Evolutionary conservation across 495 filamentous ascomycete genomes (phyloP).

Genomic region (Xylaria intraflava): DNA sequence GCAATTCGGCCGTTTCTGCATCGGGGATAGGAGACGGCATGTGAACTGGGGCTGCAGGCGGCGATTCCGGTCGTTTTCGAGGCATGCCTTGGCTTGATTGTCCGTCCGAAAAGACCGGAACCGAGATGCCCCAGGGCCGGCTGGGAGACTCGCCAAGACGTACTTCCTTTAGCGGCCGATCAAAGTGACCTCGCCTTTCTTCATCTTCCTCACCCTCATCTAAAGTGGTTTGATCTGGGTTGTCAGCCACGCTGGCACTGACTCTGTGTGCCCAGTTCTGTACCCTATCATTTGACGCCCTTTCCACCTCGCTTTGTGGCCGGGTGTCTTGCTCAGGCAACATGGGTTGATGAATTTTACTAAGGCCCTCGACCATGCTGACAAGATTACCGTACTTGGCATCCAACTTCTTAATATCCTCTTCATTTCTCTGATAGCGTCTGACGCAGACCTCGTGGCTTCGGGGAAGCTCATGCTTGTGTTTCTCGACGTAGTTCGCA

Average conservation of each 20-base stretch:
- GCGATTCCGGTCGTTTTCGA: conserved; percentile 31
- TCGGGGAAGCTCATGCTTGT: conserved; percentile 86
- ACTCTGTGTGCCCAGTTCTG: conserved; percentile 76
- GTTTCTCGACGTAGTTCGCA: conserved; percentile 78
- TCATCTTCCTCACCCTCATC: conserved; percentile 36
- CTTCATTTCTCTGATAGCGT: conserved; percentile 75
- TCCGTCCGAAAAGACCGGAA: conserved; percentile 50
- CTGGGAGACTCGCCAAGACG: conserved; percentile 84
- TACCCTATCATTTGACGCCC: conserved; percentile 55
- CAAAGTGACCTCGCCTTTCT: conserved; percentile 59
- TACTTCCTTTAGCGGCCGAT: conserved; percentile 73
- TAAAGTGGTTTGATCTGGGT: conserved; percentile 27
- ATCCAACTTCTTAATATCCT: conserved; percentile 75
- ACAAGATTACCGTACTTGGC: conserved; percentile 85
- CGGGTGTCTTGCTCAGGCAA: conserved; percentile 56
- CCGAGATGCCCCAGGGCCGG: conserved; percentile 81
- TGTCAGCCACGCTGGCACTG: conserved; percentile 32
- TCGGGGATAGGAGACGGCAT: conserved; percentile 25
- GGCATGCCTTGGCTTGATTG: conserved; percentile 20
- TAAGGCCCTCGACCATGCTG: conserved; percentile 83
- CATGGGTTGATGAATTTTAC: conserved; percentile 74
- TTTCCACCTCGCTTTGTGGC: conserved; percentile 38
- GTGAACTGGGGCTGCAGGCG: conserved; percentile 34
- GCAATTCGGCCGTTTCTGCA: conserved; percentile 14
- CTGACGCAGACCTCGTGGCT: conserved; percentile 87